Base-by-base conservation (phyloP, 371 early-diverging fungal genomes). In the Mortierella sp. region DNA sequence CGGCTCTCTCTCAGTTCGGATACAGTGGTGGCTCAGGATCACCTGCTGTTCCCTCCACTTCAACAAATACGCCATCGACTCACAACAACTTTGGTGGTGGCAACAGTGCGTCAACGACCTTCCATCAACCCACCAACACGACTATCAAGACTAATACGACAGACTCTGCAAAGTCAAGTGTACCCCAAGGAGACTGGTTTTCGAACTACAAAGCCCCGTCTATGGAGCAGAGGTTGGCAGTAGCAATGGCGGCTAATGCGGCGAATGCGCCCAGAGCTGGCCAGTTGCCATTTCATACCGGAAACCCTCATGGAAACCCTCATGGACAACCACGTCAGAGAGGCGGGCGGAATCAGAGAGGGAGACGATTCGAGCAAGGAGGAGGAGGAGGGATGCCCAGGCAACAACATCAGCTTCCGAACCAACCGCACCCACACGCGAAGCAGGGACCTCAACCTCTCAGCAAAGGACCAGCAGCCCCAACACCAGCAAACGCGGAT, bases 121-220 rank as follows among this genome's bases (percentile, higher is more conserved):
- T 63, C 41, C 22, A 61, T 19, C 61, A 58, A 29, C 45, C 41
- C 10, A 26, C 11, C 6, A n/a, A n/a, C n/a, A n/a, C n/a, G n/a
- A n/a, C n/a, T n/a, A n/a, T n/a, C n/a, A n/a, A n/a, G n/a, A 10
- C 43, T 5, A 31, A 6, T 47, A 16, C 48, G 11, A 31, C 39
- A 19, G 24, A 29, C 1, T 10, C 13, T 14, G 11, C 58, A 14
- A 29, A 47, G 16, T 40, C 50, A 19, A 13, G 50, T 24, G 22
- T 68, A 5, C 6, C 16, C 6, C 22, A 34, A 13, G 47, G 64
- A 22, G 77, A 77, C 5, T 81, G 82, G 82, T 81, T 50, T 48
- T 81, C 82, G 26, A 71, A 37, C 22, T 81, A 81, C 44, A 53
- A 81, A 24, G 31, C 77, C 6, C 82, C 82, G 0, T 64, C 74